phyloP scores from a whole-genome alignment of 2,329 filamentous ascomycete species.

The Cladorrhinum sp. region DNA sequence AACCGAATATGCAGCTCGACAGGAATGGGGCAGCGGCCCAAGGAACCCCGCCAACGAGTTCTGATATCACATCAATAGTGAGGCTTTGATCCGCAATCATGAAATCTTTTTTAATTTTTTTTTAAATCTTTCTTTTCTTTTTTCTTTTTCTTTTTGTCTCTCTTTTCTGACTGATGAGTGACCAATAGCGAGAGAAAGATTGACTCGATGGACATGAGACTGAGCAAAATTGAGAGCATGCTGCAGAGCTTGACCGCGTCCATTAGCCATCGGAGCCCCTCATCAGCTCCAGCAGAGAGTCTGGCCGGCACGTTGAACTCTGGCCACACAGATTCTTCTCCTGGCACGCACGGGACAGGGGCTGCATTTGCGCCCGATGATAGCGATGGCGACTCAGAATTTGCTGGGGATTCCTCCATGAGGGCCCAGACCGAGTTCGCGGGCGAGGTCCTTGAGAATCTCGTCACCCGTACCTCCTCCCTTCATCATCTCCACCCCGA shows the following conservation, averaged over 20 bases:
- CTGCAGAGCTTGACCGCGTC: slow-evolving; percentile 33
- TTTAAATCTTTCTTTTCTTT: too few species aligned
- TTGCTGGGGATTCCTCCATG: slow-evolving; percentile 48
- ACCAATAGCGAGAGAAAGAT: slow-evolving; percentile 32
- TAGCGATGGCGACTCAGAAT: slow-evolving; percentile 40
- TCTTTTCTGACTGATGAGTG: slow-evolving; percentile 42
- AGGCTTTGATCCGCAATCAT: slow-evolving; percentile 28
- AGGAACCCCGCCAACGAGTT: slow-evolving; percentile 53
- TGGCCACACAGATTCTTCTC: slow-evolving; percentile 1
- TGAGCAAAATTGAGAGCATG: slow-evolving; percentile 38
- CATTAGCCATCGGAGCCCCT: slow-evolving; percentile 19
- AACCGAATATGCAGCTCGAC: slow-evolving; percentile 54
- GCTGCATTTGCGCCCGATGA: slow-evolving; percentile 26
- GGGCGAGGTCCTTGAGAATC: slow-evolving; percentile 52
- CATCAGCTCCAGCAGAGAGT: slow-evolving; percentile 18
- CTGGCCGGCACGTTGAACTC: neutral
- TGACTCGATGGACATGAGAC: slow-evolving; percentile 39
- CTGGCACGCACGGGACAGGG: slow-evolving; percentile 5
- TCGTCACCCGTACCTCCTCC: slow-evolving; percentile 47
- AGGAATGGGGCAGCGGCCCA: slow-evolving; percentile 51
- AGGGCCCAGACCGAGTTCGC: slow-evolving; percentile 52
- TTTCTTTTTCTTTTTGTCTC: too few species aligned
- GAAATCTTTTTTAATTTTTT: too few species aligned
- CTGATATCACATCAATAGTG: slow-evolving; percentile 61
- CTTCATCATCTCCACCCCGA: slow-evolving; percentile 45